Evolutionary conservation across 768 basidiomycete genomes (phyloP).

Genomic region (Imleria badia): DNA sequence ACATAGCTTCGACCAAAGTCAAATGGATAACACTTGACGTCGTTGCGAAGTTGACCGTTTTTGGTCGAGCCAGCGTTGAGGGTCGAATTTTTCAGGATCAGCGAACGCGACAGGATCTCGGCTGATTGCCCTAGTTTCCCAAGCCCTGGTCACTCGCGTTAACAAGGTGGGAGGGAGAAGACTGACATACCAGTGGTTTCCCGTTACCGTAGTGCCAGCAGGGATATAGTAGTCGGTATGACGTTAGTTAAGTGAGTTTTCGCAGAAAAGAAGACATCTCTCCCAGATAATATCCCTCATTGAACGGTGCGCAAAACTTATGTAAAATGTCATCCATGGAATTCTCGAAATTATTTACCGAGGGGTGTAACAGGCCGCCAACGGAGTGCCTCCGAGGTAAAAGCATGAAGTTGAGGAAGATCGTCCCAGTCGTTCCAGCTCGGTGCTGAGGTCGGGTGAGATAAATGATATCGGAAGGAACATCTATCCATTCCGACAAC

Average conservation of each 20-base stretch:
- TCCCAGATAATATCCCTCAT: constrained; percentile 67
- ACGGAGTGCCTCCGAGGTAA: constrained; percentile 36
- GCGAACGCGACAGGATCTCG: constrained; percentile 56
- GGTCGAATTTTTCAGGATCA: constrained; percentile 56
- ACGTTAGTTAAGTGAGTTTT: constrained; percentile 29
- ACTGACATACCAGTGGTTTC: constrained; percentile 19
- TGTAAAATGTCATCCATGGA: not conserved
- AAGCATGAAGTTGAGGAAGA: constrained; percentile 39
- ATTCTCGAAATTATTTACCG: constrained; percentile 13
- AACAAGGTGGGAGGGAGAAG: not conserved
- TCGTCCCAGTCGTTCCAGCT: constrained; percentile 33
- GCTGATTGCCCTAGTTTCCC: constrained; percentile 43
- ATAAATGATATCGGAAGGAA: not conserved
- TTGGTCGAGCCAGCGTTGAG: constrained; percentile 51
- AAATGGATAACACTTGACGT: constrained; percentile 48
- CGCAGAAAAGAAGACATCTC: not conserved
- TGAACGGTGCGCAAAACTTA: constrained; percentile 56
- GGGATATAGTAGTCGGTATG: not conserved
- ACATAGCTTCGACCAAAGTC: constrained; percentile 48
- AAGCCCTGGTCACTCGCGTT: not conserved
- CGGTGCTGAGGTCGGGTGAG: constrained; percentile 28
- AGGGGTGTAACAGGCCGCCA: constrained; percentile 37
- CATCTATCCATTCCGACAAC: constrained; percentile 44
- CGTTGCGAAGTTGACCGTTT: constrained; percentile 46
- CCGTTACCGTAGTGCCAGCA: constrained; percentile 21